Evolutionary conservation across 1,139 yeast genomes (phyloP), one percentile per base, ranked within the genome.

Genomic region (Hansenula sp.): DNA sequence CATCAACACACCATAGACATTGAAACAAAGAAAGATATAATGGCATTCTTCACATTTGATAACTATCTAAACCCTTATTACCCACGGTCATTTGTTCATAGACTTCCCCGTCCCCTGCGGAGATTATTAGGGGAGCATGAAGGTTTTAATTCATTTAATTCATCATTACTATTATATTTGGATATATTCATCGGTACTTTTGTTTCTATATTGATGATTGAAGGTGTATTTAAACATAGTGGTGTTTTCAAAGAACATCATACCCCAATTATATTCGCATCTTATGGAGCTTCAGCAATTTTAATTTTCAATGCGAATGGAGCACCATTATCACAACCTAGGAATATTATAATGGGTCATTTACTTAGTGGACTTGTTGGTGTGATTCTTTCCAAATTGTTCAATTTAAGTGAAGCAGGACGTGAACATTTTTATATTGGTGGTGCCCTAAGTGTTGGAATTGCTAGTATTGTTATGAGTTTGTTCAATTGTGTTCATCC

Each of bases 301-400:
- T 65, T 83, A 19, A 67, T 81, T 40, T 83, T 77, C 61, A 82
- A 82, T 56, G 76, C 80, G 0, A 65, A 68, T 16, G 72, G 62
- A 38, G 76, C 76, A 0, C 89, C 90, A 1, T 63, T 83, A 41
- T 81, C 87, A 1, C 90, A 83, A 61, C 90, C 90, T 0, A 62
- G 89, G 43, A 79, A 76, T 57, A 66, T 82, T 0, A 47, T 82
- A 7, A 43, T 75, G 41, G 89, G 89, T 3, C 84, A 81, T 40
- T 68, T 82, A 50, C 27, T 79, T 3, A 62, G 81, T 4, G 64
- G 84, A 0, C 40, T 81, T 10, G 57, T 80, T 27, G 89, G 89
- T 0, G 65, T 80, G 1, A 68, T 81, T 47, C 61, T 83, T 25
- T 72, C 71, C 47, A 82, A 81, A 54, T 63, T 83, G 43, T 83